phyloP scores from a whole-genome alignment of 768 basidiomycete species.

The Rhodosporidiobolus odoratus region DNA sequence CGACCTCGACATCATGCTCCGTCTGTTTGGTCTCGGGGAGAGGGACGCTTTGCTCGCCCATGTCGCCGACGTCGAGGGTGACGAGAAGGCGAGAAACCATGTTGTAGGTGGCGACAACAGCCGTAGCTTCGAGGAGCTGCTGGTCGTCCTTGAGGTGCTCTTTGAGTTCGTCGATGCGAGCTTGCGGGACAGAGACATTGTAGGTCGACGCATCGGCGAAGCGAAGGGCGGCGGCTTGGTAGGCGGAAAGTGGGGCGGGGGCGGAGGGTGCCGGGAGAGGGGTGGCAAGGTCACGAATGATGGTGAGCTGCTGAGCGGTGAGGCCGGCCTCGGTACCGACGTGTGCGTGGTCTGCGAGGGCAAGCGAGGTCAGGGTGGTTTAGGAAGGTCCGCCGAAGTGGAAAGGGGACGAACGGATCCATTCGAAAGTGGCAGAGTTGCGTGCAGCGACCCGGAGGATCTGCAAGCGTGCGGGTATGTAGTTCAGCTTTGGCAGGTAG shows the following conservation, averaged over 20 bases:
- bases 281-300: slow-evolving; percentile 54
- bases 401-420: slow-evolving; percentile 40
- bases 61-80: slow-evolving; percentile 58
- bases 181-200: slow-evolving; percentile 51
- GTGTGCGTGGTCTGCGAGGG: slow-evolving; percentile 40
- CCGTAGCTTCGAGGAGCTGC: slow-evolving; percentile 54
- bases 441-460: slow-evolving; percentile 46
- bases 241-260: slow-evolving; percentile 49
- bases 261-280: slow-evolving; percentile 46
- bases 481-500: neutral
- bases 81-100: slow-evolving; percentile 66
- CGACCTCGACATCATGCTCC: slow-evolving; percentile 37
- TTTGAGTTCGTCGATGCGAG: slow-evolving; percentile 51
- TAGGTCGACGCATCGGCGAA: slow-evolving; percentile 62
- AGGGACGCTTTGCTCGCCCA: slow-evolving; percentile 44
- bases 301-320: slow-evolving; percentile 55
- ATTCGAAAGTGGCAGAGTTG: slow-evolving; percentile 45
- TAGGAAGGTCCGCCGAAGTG: neutral
- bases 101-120: slow-evolving; percentile 56
- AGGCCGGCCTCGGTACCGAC: slow-evolving; percentile 54
- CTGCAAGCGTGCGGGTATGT: slow-evolving; percentile 8
- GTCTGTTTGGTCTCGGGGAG: slow-evolving; percentile 34
- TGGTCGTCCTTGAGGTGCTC: slow-evolving; percentile 42
- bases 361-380: neutral
- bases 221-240: slow-evolving; percentile 55